Conservation (phyloP, 306 rosid genomes). For the Cucurbita moschata region DNA sequence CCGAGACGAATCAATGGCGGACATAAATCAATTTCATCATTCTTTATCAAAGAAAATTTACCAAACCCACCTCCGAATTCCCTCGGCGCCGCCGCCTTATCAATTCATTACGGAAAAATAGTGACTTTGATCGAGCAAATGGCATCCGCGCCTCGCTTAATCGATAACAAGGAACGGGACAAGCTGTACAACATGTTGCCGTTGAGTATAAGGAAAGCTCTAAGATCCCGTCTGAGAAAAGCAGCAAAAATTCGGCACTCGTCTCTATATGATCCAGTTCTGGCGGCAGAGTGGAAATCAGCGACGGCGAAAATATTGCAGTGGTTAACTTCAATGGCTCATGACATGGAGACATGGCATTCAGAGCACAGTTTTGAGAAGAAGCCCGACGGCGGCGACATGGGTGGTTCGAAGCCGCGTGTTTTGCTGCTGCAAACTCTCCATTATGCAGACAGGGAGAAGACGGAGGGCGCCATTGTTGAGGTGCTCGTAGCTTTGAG, state of each 20-base stretch:
- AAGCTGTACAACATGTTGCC: conserved; percentile 53
- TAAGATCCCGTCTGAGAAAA: conserved; percentile 47
- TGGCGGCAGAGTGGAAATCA: conserved; percentile 34
- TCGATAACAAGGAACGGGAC: conserved; percentile 38
- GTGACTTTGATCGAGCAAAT: conserved; percentile 47
- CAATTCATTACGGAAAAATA: conserved; percentile 65
- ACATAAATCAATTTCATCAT: conserved; percentile 25
- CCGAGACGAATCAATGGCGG: conserved; percentile 20
- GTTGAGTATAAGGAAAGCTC: conserved; percentile 22
- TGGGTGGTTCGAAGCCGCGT: conserved; percentile 6
- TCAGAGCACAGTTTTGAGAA: conserved; percentile 57
- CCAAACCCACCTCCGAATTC: conserved; percentile 33
- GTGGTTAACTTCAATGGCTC: conserved; percentile 78
- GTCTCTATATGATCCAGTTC: conserved; percentile 18
- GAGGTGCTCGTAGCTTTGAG: conserved; percentile 74
- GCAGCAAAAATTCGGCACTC: conserved; percentile 20
- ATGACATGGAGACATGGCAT: conserved; percentile 60
- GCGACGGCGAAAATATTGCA: conserved; percentile 33
- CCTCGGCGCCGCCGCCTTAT: conserved; percentile 56
- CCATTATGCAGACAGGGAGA: conserved; percentile 49
- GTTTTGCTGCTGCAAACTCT: conserved; percentile 66
- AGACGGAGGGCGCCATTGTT: conserved; percentile 59
- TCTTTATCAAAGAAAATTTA: conserved; percentile 18
- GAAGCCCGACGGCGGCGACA: conserved; percentile 13
- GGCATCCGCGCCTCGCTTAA: conserved; percentile 27